Evolutionary conservation across 768 basidiomycete genomes (phyloP).

Genomic region (Termitomyces sp.): DNA sequence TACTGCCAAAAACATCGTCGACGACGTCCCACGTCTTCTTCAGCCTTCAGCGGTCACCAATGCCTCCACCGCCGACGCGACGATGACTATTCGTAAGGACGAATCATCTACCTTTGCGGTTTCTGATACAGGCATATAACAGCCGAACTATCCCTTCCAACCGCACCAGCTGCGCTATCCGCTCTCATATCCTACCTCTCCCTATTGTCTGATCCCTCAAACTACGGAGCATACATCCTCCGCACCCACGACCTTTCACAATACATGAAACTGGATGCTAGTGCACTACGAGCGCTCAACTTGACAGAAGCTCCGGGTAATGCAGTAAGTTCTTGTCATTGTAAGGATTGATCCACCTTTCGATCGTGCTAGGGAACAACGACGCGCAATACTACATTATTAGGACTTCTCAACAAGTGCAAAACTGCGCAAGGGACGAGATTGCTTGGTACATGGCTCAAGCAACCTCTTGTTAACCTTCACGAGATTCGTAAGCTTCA

Average conservation of each 20-base stretch:
- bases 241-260: conserved; percentile 88
- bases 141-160: conserved; percentile 78
- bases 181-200: conserved; percentile 83
- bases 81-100: conserved; percentile 54
- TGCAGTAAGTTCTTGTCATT: conserved; percentile 30
- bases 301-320: conserved; percentile 72
- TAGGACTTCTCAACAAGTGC: conserved; percentile 91
- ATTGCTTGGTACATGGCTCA: conserved; percentile 87
- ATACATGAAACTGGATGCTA: conserved; percentile 96
- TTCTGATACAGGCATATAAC: not conserved
- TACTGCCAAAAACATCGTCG: conserved; percentile 69
- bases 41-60: conserved; percentile 37
- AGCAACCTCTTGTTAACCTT: conserved; percentile 91
- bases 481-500: conserved; percentile 81
- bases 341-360: not conserved
- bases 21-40: conserved; percentile 75
- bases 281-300: conserved; percentile 87
- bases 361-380: conserved; percentile 42
- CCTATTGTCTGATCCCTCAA: conserved; percentile 72
- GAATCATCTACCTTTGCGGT: not conserved
- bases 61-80: conserved; percentile 45
- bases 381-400: conserved; percentile 81
- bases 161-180: conserved; percentile 76
- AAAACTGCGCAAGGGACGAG: conserved; percentile 94
- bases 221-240: conserved; percentile 78